Conservation (phyloP, 495 filamentous ascomycete species). For the Aspergillus bridgeri region DNA sequence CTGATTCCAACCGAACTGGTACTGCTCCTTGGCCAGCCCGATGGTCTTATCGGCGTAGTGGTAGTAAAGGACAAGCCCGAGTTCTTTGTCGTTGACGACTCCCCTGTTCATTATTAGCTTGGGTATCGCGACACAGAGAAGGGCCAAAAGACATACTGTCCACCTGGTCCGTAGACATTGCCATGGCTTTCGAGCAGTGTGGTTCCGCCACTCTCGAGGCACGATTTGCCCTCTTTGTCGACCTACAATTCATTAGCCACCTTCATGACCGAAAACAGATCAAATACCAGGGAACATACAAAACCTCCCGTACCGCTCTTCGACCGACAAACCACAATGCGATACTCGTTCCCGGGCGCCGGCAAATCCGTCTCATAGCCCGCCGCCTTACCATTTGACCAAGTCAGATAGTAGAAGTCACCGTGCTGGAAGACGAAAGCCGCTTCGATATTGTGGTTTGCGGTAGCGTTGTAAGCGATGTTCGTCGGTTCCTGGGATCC, state of each 20-base stretch:
- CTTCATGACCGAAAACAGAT: too few relatives aligned
- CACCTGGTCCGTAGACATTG: slow-evolving; percentile 67
- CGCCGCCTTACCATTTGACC: slow-evolving; percentile 61
- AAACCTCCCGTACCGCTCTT: slow-evolving; percentile 50
- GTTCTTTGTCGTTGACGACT: slow-evolving; percentile 41
- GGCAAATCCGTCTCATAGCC: slow-evolving; percentile 49
- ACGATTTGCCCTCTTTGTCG: slow-evolving; percentile 55
- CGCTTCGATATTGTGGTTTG: slow-evolving; percentile 57
- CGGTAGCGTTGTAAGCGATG: slow-evolving; percentile 53
- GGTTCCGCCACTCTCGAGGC: slow-evolving; percentile 58
- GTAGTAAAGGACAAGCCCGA: slow-evolving; percentile 63
- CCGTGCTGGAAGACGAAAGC: slow-evolving; percentile 52
- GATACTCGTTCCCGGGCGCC: slow-evolving; percentile 59
- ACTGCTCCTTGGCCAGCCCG: slow-evolving; percentile 49
- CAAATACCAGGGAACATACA: slow-evolving; percentile 30
- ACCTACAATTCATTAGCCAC: slow-evolving; percentile 26
- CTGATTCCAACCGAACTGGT: slow-evolving; percentile 62
- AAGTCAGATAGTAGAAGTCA: slow-evolving; percentile 65
- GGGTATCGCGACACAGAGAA: too few relatives aligned
- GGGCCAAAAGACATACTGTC: slow-evolving; percentile 45
- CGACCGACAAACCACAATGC: slow-evolving; percentile 61
- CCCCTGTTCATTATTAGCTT: slow-evolving; percentile 27
- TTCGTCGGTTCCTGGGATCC: slow-evolving; percentile 37
- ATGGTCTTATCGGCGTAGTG: slow-evolving; percentile 60
- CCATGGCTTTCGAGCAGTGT: slow-evolving; percentile 59